Conservation (phyloP, 2,329 filamentous ascomycete species). For the Aureobasidium lini region DNA sequence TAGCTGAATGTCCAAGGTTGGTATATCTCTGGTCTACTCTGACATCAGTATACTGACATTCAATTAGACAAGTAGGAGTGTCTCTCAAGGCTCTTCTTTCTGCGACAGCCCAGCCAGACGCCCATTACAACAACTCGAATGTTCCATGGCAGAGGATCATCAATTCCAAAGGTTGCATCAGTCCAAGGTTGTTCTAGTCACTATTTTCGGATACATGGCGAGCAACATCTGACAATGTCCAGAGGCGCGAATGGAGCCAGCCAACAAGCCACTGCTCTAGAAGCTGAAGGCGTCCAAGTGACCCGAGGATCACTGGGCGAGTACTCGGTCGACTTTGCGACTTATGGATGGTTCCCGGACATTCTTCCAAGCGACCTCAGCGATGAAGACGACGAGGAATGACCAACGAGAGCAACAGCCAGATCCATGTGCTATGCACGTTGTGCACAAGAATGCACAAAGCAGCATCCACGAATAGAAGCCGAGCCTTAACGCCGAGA, state of each 20-base stretch:
- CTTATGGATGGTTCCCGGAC: constrained; percentile 43
- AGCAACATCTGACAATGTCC: constrained; percentile 4
- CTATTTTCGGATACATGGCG: background rate
- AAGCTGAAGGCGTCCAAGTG: constrained; percentile 42
- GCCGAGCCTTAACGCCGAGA: constrained; percentile 5
- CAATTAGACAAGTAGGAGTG: constrained; percentile 68
- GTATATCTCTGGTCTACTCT: background rate
- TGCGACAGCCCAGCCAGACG: constrained; percentile 32
- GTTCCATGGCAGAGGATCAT: constrained; percentile 96
- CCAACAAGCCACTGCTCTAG: constrained; percentile 40
- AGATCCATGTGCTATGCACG: background rate
- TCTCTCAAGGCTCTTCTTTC: constrained; percentile 79
- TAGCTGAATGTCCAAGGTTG: constrained; percentile 43
- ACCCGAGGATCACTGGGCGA: constrained; percentile 39
- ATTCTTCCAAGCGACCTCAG: constrained; percentile 25
- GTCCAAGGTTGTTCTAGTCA: constrained; percentile 56
- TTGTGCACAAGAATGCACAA: background rate
- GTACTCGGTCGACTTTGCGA: constrained; percentile 37
- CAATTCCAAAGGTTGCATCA: constrained; percentile 79
- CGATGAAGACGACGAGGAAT: constrained; percentile 6
- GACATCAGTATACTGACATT: background rate
- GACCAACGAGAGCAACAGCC: background rate
- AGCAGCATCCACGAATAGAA: background rate
- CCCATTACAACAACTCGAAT: constrained; percentile 61
- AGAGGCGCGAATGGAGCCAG: constrained; percentile 37